A percentile compares a stretch with the other conserved stretches of the same genome.
Evolutionary conservation across 768 basidiomycete species (phyloP).

Genomic region (Suillus decipiens): DNA sequence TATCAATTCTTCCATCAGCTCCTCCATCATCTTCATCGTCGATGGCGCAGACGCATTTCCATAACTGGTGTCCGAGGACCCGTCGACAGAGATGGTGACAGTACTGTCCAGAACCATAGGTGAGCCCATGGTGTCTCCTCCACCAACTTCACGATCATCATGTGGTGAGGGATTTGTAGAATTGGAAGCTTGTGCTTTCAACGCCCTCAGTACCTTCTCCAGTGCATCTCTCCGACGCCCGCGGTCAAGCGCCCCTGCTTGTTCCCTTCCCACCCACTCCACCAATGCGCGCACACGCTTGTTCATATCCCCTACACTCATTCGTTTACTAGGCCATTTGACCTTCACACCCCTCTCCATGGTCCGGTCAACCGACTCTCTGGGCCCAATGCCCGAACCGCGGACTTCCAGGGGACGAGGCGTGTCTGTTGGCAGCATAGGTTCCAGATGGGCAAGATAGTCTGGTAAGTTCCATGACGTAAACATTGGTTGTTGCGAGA

Average conservation of each 20-base stretch:
- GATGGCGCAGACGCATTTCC: conserved; percentile 19
- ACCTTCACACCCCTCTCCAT: conserved; percentile 83
- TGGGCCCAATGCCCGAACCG: conserved; percentile 43
- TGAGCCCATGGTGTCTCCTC: conserved; percentile 20
- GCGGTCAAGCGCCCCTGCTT: conserved; percentile 74
- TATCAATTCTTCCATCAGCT: conserved; percentile 87
- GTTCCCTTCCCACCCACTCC: conserved; percentile 92
- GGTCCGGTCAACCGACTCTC: conserved; percentile 59
- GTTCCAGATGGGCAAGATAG: conserved; percentile 84
- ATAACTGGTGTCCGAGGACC: conserved; percentile 10
- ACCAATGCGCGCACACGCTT: conserved; percentile 88
- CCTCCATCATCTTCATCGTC: conserved; percentile 88
- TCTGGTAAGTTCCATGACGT: conserved; percentile 93
- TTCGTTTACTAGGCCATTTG: conserved; percentile 91
- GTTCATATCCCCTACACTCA: conserved; percentile 97
- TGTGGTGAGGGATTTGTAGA: conserved; percentile 15
- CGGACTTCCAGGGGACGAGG: conserved; percentile 78
- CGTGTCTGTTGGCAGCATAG: conserved; percentile 74
- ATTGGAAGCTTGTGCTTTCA: conserved; percentile 15
- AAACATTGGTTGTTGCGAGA: conserved; percentile 75
- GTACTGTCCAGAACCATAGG: conserved; percentile 38
- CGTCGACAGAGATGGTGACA: conserved; percentile 16
- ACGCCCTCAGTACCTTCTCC: conserved; percentile 47
- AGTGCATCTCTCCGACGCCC: conserved; percentile 68
- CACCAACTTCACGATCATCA: conserved; percentile 19